Evolutionary conservation across 2,329 filamentous ascomycete species (phyloP), one percentile per base, ranked within the genome.

Genomic region (Sporothrix curviconia): DNA sequence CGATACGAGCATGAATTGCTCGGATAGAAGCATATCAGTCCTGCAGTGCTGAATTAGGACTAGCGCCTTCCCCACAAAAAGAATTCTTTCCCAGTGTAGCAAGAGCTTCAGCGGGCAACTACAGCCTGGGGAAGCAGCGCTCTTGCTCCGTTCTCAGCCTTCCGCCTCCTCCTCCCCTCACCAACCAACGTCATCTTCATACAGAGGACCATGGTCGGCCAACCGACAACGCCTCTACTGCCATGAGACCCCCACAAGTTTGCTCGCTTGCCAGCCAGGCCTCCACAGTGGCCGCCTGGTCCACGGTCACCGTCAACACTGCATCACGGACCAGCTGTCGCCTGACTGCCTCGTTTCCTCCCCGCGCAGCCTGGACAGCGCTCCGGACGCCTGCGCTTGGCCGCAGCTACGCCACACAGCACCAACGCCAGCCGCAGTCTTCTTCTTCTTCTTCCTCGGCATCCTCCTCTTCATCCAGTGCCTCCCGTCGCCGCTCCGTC

Each of bases 401-500:
- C 71, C 72, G 69, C 69, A 71, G 60, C 78, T 82, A 66, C 69
- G 72, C 52, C 87, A 86, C 72, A 80, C 85, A 60, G 44, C 77
- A 85, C 51, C 80, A 75, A n/a, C n/a, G n/a, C n/a, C n/a, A n/a
- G n/a, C n/a, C n/a, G 59, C 74, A 11, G 1, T 55, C 73, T 4
- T 68, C 37, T 59, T 62, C 37, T 0, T 44, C 36, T 0, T 53
- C 59, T 0, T 53, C 61, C 3, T 19, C 55, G 1, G 42, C 57
- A 7, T 46, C 42, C 2, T 61, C 61, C 14, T 62, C 69, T 6
- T 59, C 70, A 0, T 59, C 61, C 60, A 64, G 78, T 12, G 67
- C 72, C 12, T 69, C 84, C 25, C 81, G 78, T 62, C 80, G 89
- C 55, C 85, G 81, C 66, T 79, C 84, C 39, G 84, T 96, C 25